phyloP scores from a whole-genome alignment of 176 grass and related monocot genomes.

The Eremochloa ophiuroides region DNA sequence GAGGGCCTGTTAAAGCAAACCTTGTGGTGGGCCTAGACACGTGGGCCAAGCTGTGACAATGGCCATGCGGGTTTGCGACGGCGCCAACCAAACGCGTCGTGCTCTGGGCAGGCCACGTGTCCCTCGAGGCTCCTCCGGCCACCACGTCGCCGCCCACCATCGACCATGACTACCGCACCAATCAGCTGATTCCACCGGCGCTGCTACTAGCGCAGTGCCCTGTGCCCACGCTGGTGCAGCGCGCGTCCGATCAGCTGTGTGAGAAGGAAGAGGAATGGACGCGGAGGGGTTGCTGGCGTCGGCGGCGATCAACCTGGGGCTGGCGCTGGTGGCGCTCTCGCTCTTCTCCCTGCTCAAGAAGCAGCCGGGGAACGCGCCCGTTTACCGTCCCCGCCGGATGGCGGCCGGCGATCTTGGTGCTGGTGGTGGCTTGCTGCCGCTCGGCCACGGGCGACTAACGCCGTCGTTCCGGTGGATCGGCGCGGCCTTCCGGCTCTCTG shows the following conservation, averaged over 20 bases:
- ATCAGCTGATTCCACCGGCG: background rate
- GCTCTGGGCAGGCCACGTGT: slow-evolving; percentile 1
- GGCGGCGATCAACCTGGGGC: slow-evolving; percentile 68
- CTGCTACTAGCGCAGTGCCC: background rate
- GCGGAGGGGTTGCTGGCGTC: slow-evolving; percentile 59
- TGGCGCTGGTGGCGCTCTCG: slow-evolving; percentile 68
- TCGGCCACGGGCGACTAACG: slow-evolving; percentile 33
- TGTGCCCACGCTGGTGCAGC: background rate
- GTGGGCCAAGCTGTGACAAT: background rate
- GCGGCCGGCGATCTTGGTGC: background rate
- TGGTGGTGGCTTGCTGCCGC: slow-evolving; percentile 27
- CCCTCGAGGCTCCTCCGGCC: background rate
- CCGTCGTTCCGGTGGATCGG: slow-evolving; percentile 65
- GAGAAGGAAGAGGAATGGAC: slow-evolving; percentile 36
- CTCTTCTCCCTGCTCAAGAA: slow-evolving; percentile 87
- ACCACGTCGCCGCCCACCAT: slow-evolving; percentile 28
- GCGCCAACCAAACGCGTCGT: slow-evolving; percentile 27
- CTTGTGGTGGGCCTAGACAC: background rate
- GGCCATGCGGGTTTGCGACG: background rate
- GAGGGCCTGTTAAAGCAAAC: background rate
- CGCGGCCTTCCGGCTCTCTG: slow-evolving; percentile 58
- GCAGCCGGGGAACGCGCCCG: slow-evolving; percentile 66
- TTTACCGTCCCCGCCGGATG: slow-evolving; percentile 60
- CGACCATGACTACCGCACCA: background rate
- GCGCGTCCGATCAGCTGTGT: background rate